Evolutionary conservation across 2,329 filamentous ascomycete species (phyloP).

Genomic region (Penicillium occitanis): DNA sequence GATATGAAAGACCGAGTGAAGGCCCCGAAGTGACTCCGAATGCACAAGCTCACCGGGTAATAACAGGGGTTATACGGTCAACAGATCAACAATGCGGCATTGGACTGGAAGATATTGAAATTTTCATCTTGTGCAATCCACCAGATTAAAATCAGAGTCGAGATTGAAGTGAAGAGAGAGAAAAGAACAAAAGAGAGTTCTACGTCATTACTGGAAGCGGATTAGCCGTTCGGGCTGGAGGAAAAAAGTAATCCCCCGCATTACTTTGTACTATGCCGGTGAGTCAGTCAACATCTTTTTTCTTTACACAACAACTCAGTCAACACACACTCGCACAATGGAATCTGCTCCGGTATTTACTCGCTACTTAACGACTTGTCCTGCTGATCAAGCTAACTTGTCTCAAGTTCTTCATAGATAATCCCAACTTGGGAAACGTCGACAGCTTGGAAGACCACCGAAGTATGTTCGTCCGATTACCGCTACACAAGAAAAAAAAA

Average conservation of each 20-base stretch:
- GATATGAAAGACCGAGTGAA: background rate
- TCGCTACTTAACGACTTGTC: background rate
- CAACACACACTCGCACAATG: background rate
- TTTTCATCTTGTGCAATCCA: background rate
- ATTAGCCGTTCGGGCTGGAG: background rate
- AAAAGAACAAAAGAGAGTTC: background rate
- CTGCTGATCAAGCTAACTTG: background rate
- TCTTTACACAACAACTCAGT: background rate
- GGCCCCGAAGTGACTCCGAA: background rate
- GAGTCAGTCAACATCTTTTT: background rate
- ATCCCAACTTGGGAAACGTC: conserved; percentile 75
- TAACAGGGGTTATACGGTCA: background rate
- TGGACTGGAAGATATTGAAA: background rate
- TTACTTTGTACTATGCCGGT: background rate
- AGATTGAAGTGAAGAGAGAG: background rate
- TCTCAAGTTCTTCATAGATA: conserved; percentile 17
- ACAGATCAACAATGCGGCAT: background rate
- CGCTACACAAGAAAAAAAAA: background rate
- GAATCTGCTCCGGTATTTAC: background rate
- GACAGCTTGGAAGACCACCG: conserved; percentile 75
- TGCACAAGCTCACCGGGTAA: background rate
- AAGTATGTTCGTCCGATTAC: conserved; percentile 55
- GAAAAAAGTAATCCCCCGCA: background rate
- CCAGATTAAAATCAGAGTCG: background rate
- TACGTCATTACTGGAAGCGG: conserved; percentile 6